phyloP scores from a whole-genome alignment of 371 early-diverging fungal genomes.

The Saksenaea vasiformis region DNA sequence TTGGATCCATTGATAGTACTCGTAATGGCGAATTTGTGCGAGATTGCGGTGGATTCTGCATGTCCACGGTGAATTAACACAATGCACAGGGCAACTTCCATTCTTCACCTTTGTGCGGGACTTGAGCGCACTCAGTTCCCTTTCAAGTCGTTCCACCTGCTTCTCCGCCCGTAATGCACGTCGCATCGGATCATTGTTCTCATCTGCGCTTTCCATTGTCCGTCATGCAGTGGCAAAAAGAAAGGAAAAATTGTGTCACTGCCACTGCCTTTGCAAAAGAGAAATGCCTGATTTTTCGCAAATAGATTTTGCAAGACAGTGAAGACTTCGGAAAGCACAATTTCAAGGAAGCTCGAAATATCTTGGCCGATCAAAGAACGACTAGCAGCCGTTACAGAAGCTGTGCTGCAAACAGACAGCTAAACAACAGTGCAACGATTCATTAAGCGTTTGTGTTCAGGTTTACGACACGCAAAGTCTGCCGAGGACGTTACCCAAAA shows the following conservation, averaged over 20 bases:
- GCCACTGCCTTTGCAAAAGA: neutral
- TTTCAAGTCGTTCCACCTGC: constrained; percentile 24
- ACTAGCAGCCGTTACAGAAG: too few relatives aligned
- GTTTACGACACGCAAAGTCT: too few relatives aligned
- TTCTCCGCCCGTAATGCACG: constrained; percentile 24
- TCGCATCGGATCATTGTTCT: neutral
- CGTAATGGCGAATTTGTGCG: neutral
- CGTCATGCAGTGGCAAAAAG: neutral
- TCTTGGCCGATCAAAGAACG: too few relatives aligned
- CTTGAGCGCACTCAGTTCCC: constrained; percentile 21
- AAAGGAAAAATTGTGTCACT: neutral
- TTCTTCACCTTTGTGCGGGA: constrained; percentile 21
- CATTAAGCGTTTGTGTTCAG: too few relatives aligned
- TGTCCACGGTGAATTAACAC: neutral
- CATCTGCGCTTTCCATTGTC: neutral
- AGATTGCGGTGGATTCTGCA: neutral
- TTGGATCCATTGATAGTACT: neutral
- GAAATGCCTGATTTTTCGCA: too few relatives aligned
- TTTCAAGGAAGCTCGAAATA: too few relatives aligned
- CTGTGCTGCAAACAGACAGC: too few relatives aligned
- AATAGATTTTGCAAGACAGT: too few relatives aligned
- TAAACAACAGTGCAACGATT: too few relatives aligned
- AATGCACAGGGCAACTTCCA: neutral
- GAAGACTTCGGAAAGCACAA: too few relatives aligned
- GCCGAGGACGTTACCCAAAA: too few relatives aligned